Base-by-base conservation (phyloP, 148 eudicot species). In the Spergularia marina region DNA sequence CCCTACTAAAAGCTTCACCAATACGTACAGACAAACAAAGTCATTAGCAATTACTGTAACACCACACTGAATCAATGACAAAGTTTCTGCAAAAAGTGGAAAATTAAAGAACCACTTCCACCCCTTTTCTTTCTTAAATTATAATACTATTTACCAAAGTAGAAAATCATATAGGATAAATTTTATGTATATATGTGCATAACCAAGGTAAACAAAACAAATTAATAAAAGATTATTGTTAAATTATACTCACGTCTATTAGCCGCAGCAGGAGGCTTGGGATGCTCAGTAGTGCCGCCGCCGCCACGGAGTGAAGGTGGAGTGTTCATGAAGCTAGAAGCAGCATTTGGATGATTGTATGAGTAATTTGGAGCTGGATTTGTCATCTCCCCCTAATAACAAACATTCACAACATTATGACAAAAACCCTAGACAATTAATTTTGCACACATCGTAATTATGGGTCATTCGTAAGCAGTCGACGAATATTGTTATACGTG, bases 171-270 rank as follows among this genome's bases (percentile, higher is more conserved):
- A 9, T 6, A 44, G 49, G 10, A 44, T 9, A 39, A 17, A 40
- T 65, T 16, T 36, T 6, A 7, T 5, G 17, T 14, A 39, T 0
- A 6, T 65, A 36, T 14, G 30, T 63, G 13, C 41, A 8, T 8
- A 14, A 11, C 2, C 16, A 40, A 20, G 30, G 20, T 55, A 51
- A 76, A 30, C 36, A 30, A 40, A 41, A 23, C 25, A 23, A 23
- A 23, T 23, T 49, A 18, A 18, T 64, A 70, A 34, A 25, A 15
- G 40, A 53, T 7, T 9, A 49, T 18, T 13, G 21, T 36, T 12
- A 20, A 40, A 21, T 30, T 44, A 58, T 68, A 76, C 97, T 88
- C 79, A 92, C 98, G 98, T 87, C 89, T 85, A 75, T 87, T 92
- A 57, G 88, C 82, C 0, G 78, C 81, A n/a, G 90, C 81, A n/a